phyloP scores from a whole-genome alignment of 2,329 filamentous ascomycete species.

The Penicillium rolfsii region DNA sequence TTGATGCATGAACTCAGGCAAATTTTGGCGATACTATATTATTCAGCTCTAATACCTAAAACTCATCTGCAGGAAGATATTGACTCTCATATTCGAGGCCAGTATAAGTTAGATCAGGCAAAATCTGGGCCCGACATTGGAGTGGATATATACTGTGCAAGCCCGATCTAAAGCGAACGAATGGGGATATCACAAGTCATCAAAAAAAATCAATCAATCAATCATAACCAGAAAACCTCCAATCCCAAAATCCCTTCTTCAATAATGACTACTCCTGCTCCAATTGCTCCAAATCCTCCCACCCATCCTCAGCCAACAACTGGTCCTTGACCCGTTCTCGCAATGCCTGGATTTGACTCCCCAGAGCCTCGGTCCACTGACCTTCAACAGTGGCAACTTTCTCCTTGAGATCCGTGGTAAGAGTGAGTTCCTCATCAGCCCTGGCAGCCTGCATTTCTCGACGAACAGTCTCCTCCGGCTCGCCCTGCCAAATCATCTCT shows the following conservation, averaged over 20 bases:
- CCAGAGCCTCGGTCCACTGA: slow-evolving; percentile 88
- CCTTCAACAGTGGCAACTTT: slow-evolving; percentile 89
- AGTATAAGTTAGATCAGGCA: not conserved
- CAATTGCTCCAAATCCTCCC: slow-evolving; percentile 74
- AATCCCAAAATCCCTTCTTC: not conserved
- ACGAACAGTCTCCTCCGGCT: slow-evolving; percentile 47
- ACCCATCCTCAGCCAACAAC: slow-evolving; percentile 77
- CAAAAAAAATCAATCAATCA: slow-evolving; percentile 11
- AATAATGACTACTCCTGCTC: slow-evolving; percentile 32
- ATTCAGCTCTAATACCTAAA: too few species aligned
- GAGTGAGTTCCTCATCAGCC: slow-evolving; percentile 66
- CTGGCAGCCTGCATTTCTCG: slow-evolving; percentile 61
- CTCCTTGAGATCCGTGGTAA: slow-evolving; percentile 89
- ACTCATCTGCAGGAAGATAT: not conserved
- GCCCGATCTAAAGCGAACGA: slow-evolving; percentile 27
- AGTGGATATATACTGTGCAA: slow-evolving; percentile 14
- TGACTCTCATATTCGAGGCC: not conserved
- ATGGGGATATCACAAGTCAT: slow-evolving; percentile 30
- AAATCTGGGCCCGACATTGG: not conserved
- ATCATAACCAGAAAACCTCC: not conserved
- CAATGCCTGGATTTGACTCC: slow-evolving; percentile 71
- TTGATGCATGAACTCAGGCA: too few species aligned
- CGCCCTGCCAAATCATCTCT: slow-evolving; percentile 57
- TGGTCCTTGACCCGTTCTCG: slow-evolving; percentile 75
- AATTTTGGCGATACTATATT: too few species aligned